These are phyloP conservation scores for Zangia roseola DNA, from an alignment of 768 basidiomycete species.

Conservation along the genomic window DNA sequence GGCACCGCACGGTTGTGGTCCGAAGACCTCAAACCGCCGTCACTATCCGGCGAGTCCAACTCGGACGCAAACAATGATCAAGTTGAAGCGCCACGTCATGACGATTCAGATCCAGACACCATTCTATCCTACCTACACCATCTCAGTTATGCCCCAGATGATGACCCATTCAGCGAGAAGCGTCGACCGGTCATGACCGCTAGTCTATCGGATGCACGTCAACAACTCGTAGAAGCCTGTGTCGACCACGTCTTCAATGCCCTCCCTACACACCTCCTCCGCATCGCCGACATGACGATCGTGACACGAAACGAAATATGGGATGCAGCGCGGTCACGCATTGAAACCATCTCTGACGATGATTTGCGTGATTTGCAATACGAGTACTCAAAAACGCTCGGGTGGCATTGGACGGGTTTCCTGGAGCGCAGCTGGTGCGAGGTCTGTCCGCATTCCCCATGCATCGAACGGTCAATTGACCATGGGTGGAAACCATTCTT, in stretches of 20 bases:
- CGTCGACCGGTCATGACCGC: background rate
- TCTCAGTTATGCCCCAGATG: slow-evolving; percentile 5
- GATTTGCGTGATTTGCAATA: too few species aligned
- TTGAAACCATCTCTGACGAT: too few species aligned
- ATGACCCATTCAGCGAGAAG: slow-evolving; percentile 9
- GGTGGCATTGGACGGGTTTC: too few species aligned
- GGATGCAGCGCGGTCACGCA: background rate
- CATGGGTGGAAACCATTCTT: background rate
- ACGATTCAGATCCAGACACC: background rate
- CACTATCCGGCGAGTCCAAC: too few species aligned
- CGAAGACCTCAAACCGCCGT: too few species aligned
- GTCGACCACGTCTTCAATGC: background rate
- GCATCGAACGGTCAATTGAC: too few species aligned
- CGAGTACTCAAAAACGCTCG: too few species aligned
- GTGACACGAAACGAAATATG: slow-evolving; percentile 1
- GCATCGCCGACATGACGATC: background rate
- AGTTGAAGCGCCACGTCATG: too few species aligned
- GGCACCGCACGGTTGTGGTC: too few species aligned
- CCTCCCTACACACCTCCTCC: slow-evolving; percentile 3
- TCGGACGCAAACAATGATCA: too few species aligned
- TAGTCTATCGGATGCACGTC: slow-evolving; percentile 2
- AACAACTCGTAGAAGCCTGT: background rate
- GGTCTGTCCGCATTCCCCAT: too few species aligned
- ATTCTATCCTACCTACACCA: slow-evolving; percentile 9
- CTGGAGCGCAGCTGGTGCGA: too few species aligned